Conservation (phyloP, 768 basidiomycete species). For the Phaffia australis region DNA sequence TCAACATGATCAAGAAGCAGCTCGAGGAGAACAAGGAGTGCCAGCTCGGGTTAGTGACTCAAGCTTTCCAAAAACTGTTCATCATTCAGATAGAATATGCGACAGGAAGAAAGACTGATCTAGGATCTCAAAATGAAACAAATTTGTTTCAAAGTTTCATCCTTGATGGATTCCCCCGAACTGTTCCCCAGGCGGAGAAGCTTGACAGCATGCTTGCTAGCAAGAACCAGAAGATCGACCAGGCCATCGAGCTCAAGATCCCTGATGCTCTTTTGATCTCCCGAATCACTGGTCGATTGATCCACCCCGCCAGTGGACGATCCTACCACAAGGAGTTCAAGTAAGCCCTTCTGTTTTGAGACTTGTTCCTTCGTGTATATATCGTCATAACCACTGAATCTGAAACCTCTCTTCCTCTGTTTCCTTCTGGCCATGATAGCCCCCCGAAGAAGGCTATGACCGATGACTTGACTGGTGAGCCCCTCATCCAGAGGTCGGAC, state of each 20-base stretch:
- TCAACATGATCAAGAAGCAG: constrained; percentile 93
- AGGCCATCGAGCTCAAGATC: constrained; percentile 83
- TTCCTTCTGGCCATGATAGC: constrained; percentile 43
- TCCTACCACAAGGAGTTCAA: constrained; percentile 92
- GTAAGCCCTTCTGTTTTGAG: constrained; percentile 46
- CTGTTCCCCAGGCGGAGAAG: constrained; percentile 91
- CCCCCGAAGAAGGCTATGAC: constrained; percentile 92
- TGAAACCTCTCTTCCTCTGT: background rate
- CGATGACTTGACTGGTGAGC: constrained; percentile 91
- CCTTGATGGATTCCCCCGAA: constrained; percentile 97
- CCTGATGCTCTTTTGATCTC: constrained; percentile 92
- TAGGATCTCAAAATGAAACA: background rate
- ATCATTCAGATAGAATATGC: background rate
- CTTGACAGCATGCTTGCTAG: constrained; percentile 77
- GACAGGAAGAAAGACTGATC: background rate
- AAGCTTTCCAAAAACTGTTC: background rate
- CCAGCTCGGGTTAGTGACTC: constrained; percentile 73
- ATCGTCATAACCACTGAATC: background rate
- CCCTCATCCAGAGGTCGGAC: constrained; percentile 90
- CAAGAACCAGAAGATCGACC: constrained; percentile 79
- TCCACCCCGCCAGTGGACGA: constrained; percentile 79
- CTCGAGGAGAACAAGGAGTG: constrained; percentile 83
- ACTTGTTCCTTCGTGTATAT: constrained; percentile 7
- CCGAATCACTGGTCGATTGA: constrained; percentile 89
- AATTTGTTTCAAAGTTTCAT: constrained; percentile 58